phyloP scores from a whole-genome alignment of 106 monocot species.

The Ottelia alismoides region DNA sequence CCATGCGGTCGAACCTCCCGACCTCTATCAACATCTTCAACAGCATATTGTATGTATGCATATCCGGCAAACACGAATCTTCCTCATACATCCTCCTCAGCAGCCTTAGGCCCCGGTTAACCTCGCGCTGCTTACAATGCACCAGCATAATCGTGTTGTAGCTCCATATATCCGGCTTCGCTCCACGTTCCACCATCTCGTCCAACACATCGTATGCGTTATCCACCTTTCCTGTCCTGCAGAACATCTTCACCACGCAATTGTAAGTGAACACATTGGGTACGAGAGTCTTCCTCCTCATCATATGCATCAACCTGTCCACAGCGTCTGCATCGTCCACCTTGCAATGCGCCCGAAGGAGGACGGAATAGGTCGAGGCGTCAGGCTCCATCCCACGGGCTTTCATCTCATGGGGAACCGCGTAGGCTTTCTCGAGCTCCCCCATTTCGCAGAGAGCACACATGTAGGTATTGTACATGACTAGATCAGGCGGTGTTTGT shows the following conservation, averaged over 20 bases:
- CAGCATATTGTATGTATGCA: constrained; percentile 85
- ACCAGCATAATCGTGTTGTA: constrained; percentile 52
- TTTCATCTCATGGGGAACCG: constrained; percentile 33
- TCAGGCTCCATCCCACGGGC: constrained; percentile 32
- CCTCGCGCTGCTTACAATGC: constrained; percentile 64
- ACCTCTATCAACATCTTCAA: constrained; percentile 77
- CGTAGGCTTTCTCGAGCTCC: constrained; percentile 28
- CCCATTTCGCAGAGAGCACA: constrained; percentile 37
- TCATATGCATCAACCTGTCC: constrained; percentile 31
- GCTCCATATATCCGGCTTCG: constrained; percentile 66
- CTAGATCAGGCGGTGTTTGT: constrained; percentile 26
- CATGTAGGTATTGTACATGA: constrained; percentile 47
- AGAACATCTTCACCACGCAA: constrained; percentile 43
- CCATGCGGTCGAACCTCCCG: constrained; percentile 53
- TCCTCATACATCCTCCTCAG: constrained; percentile 51
- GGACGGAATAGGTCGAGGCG: constrained; percentile 37
- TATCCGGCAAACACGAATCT: constrained; percentile 41
- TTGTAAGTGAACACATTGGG: constrained; percentile 81
- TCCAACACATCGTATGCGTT: constrained; percentile 68
- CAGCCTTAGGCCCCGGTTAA: constrained; percentile 51
- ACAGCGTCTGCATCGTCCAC: constrained; percentile 28
- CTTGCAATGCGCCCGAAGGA: constrained; percentile 51
- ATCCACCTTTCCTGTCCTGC: constrained; percentile 29
- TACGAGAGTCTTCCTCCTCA: constrained; percentile 21
- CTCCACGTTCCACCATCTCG: constrained; percentile 45